phyloP scores from a whole-genome alignment of 768 basidiomycete species.

The Amanita muscaria region DNA sequence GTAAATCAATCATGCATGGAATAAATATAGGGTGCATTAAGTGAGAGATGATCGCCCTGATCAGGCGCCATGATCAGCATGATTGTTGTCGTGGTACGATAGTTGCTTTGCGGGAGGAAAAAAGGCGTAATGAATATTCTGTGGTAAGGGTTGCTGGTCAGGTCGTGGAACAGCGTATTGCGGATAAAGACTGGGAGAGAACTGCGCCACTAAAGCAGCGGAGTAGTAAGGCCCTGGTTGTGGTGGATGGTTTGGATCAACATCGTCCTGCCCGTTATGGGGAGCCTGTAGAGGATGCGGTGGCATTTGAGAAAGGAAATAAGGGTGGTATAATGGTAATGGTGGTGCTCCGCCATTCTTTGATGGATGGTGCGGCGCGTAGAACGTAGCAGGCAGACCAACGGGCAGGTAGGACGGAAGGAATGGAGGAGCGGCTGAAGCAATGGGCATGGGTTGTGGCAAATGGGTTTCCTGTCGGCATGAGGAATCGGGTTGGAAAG shows the following conservation, averaged over 20 bases:
- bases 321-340: conserved; percentile 43
- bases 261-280: conserved; percentile 30
- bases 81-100: not conserved
- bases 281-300: conserved; percentile 30
- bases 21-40: not conserved
- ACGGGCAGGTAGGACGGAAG: conserved; percentile 45
- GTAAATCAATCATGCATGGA: not conserved
- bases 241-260: conserved; percentile 31
- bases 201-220: conserved; percentile 35
- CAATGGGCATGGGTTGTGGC: conserved; percentile 27
- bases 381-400: conserved; percentile 46
- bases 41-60: not conserved
- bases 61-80: conserved; percentile 3
- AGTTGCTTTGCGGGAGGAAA: not conserved
- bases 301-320: conserved; percentile 36
- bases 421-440: conserved; percentile 37
- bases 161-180: conserved; percentile 22
- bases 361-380: conserved; percentile 42
- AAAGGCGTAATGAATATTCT: not conserved
- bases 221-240: conserved; percentile 32
- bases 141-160: not conserved
- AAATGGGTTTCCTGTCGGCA: conserved; percentile 34
- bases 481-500: conserved; percentile 25
- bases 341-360: conserved; percentile 46
- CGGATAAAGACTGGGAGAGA: conserved; percentile 39